These are phyloP conservation scores for Acaromyces ingoldii DNA, from an alignment of 1,284 basidiomycete genomes.

Conservation along the genomic window DNA sequence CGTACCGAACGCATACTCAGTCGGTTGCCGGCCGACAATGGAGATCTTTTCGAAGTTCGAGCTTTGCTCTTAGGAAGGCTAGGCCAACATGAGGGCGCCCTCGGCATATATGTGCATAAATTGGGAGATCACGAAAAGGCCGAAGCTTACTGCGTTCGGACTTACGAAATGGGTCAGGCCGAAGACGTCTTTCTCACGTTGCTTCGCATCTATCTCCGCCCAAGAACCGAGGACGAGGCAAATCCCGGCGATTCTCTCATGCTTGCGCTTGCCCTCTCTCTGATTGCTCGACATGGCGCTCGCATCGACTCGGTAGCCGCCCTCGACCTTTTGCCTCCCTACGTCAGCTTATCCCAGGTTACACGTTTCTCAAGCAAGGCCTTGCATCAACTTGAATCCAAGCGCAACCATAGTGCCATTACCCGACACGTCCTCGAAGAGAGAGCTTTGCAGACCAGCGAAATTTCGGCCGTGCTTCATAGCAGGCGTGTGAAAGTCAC, in stretches of 20 bases:
- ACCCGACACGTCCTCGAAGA: conserved; percentile 66
- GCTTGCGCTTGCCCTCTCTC: conserved; percentile 66
- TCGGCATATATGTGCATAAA: conserved; percentile 85
- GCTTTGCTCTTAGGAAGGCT: conserved; percentile 84
- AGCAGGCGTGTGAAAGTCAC: conserved; percentile 79
- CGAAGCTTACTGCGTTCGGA: conserved; percentile 59
- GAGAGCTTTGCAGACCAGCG: conserved; percentile 67
- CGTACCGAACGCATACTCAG: conserved; percentile 74
- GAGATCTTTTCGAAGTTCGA: conserved; percentile 64
- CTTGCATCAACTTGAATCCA: conserved; percentile 21
- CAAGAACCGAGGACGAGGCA: conserved; percentile 41
- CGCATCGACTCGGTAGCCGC: conserved; percentile 74
- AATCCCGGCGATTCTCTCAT: neutral
- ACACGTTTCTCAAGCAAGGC: conserved; percentile 59
- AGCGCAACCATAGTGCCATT: conserved; percentile 49
- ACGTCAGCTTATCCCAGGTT: conserved; percentile 75
- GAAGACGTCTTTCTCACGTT: conserved; percentile 71
- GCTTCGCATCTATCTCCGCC: conserved; percentile 78
- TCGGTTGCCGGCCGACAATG: conserved; percentile 65
- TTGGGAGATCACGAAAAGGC: conserved; percentile 76
- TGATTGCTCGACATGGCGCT: conserved; percentile 76
- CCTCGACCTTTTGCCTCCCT: conserved; percentile 76
- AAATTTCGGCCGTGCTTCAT: conserved; percentile 69
- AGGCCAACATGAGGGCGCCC: conserved; percentile 83
- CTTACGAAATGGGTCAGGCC: conserved; percentile 1